Conservation (phyloP, 192 early-diverging fungal genomes). For the Backusella parvicylindrica region DNA sequence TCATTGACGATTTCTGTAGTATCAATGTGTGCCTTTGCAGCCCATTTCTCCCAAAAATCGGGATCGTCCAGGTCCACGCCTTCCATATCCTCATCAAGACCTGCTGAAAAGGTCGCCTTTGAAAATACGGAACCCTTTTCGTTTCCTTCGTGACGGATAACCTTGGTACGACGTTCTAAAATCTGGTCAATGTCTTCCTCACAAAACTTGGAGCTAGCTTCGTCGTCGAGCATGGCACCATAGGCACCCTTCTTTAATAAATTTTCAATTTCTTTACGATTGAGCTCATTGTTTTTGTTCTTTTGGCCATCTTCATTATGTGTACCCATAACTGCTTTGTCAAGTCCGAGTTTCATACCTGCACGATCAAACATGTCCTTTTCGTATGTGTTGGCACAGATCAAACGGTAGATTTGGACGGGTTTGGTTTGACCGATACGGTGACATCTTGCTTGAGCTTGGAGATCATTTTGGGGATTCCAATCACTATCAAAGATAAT, state of each 20-base stretch:
- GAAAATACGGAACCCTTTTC: constrained; percentile 77
- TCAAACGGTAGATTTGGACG: constrained; percentile 71
- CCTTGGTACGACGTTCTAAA: constrained; percentile 71
- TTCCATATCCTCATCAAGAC: constrained; percentile 30
- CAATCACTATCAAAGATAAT: constrained; percentile 87
- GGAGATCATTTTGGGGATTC: constrained; percentile 89
- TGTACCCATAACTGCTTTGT: constrained; percentile 62
- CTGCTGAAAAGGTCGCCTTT: constrained; percentile 73
- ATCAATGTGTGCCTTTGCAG: constrained; percentile 68
- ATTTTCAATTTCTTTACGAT: constrained; percentile 80
- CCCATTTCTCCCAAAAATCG: constrained; percentile 91
- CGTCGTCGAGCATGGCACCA: constrained; percentile 82
- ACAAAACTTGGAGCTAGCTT: constrained; percentile 66
- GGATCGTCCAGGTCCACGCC: constrained; percentile 80
- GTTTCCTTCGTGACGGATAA: constrained; percentile 70
- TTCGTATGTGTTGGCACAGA: constrained; percentile 82
- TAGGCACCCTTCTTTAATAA: constrained; percentile 87
- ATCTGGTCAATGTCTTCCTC: constrained; percentile 89
- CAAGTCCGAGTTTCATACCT: constrained; percentile 81
- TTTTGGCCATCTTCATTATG: constrained; percentile 42
- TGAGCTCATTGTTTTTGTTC: constrained; percentile 54
- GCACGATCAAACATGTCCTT: constrained; percentile 90
- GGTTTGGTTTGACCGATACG: constrained; percentile 86
- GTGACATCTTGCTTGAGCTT: constrained; percentile 79
- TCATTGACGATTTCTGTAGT: constrained; percentile 49